phyloP scores from a whole-genome alignment of 2,329 filamentous ascomycete genomes.

The Pseudogymnoascus sp. region DNA sequence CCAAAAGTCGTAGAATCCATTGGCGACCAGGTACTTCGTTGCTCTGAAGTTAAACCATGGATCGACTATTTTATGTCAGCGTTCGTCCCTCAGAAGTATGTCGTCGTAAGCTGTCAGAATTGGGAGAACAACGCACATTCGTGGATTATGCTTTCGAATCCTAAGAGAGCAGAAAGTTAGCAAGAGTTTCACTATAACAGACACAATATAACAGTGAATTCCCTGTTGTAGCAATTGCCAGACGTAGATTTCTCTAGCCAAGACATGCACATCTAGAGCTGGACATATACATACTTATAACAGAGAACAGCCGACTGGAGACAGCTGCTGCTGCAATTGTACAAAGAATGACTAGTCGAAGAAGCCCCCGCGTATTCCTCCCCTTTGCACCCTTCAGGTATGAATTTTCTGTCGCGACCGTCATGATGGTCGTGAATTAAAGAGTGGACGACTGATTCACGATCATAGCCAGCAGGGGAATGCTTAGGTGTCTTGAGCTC shows the following conservation, averaged over 20 bases:
- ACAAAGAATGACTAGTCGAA: constrained; percentile 82
- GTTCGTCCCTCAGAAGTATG: constrained; percentile 20
- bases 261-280: constrained; percentile 9
- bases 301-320: constrained; percentile 91
- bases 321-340: constrained; percentile 88
- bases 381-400: constrained; percentile 71
- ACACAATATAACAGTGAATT: neutral
- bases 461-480: constrained; percentile 12
- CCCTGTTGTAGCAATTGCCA: neutral
- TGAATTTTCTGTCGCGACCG: constrained; percentile 30
- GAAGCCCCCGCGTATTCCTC: constrained; percentile 72
- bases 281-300: constrained; percentile 67
- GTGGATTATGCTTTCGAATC: constrained; percentile 98
- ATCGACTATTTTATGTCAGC: constrained; percentile 60
- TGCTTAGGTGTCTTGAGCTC: constrained; percentile 26
- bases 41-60: constrained; percentile 99
- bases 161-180: constrained; percentile 38
- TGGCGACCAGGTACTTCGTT: constrained; percentile 90
- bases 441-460: constrained; percentile 9
- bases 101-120: neutral
- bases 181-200: constrained; percentile 12
- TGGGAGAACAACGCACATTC: constrained; percentile 64
- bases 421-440: constrained; percentile 28
- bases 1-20: constrained; percentile 99
- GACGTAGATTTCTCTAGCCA: constrained; percentile 5